A percentile compares a stretch with the other conserved stretches of the same genome.
phyloP scores from a whole-genome alignment of 2,329 filamentous ascomycete genomes.

The Kalmusia sp. region DNA sequence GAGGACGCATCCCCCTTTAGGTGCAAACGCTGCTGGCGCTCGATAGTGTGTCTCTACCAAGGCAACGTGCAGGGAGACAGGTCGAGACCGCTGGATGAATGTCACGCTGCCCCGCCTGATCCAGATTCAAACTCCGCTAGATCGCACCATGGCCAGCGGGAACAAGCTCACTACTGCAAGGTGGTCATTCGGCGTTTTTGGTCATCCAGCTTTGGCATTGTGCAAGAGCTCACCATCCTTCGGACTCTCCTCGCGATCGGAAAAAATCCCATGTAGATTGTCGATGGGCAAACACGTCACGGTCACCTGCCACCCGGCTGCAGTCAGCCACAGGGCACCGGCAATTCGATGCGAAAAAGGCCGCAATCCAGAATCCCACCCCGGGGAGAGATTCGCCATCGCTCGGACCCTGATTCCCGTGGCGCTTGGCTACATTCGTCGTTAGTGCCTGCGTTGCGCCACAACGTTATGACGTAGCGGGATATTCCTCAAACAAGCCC shows the following conservation, averaged over 20 bases:
- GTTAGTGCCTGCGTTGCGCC: background rate
- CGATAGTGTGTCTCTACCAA: too few relatives aligned
- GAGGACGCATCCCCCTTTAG: too few relatives aligned
- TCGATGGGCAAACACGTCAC: constrained; percentile 3
- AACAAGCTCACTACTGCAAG: background rate
- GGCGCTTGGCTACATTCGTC: background rate
- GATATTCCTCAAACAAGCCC: background rate
- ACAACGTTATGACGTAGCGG: constrained; percentile 5
- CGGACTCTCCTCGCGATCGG: background rate
- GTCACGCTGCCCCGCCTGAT: background rate
- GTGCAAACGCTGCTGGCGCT: too few relatives aligned
- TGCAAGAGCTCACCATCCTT: background rate
- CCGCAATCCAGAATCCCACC: background rate
- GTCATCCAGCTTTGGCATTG: background rate
- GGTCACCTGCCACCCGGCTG: background rate
- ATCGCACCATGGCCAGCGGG: background rate
- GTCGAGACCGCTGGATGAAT: too few relatives aligned
- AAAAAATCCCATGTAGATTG: background rate
- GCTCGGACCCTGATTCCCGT: background rate
- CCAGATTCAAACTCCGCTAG: background rate
- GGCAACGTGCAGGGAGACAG: too few relatives aligned
- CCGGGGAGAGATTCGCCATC: background rate
- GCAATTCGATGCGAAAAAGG: background rate
- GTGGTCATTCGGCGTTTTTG: background rate
- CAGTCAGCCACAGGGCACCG: background rate